Base-by-base conservation (phyloP, 2,329 filamentous ascomycete genomes). In the Xylariaceae sp. region DNA sequence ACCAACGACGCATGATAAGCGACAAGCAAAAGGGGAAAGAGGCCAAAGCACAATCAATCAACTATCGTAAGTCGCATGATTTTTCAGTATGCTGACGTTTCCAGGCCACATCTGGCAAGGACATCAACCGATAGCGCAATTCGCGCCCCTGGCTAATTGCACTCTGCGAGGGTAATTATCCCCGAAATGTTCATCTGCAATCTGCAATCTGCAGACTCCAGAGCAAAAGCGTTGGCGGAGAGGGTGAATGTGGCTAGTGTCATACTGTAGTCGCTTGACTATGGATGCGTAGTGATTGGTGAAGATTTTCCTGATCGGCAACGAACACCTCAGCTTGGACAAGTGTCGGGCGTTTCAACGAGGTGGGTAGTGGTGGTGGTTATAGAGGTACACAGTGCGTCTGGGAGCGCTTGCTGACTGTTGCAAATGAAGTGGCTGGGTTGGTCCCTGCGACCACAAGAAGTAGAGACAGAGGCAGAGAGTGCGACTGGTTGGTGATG, bases 51-150 rank as follows among this genome's bases (percentile, higher is more conserved):
- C 21, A 26, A 26, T 37, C 29, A 23, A 24, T 29, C 36, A 48
- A 46, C 26, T n/a, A 23, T 36, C 16, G 47, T 28, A 44, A 36
- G 39, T 58, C 44, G 54, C 39, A 46, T 54, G 40, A 50, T 51
- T 23, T 12, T 51, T 44, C 16, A 51, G 40, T 43, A 28, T 58
- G 54, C 50, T 58, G 58, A 58, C 58, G 44, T 50, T 53, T 44
- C 33, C 46, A 33, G 48, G 24, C 57, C 41, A 39, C 21, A 57
- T 53, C 39, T 17, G 50, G 46, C 6, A 52, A 44, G 17, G 56
- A 23, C 34, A 14, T 33, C 33, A 45, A 47, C 48, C n/a, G n/a
- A n/a, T n/a, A 37, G 41, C 52, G 43, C 53, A 55, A n/a, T 17
- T 19, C n/a, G 17, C 41, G 29, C 41, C 28, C 43, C 48, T 56